Base-by-base conservation (phyloP, 1,284 basidiomycete species). In the Hymenochaete sp. region DNA sequence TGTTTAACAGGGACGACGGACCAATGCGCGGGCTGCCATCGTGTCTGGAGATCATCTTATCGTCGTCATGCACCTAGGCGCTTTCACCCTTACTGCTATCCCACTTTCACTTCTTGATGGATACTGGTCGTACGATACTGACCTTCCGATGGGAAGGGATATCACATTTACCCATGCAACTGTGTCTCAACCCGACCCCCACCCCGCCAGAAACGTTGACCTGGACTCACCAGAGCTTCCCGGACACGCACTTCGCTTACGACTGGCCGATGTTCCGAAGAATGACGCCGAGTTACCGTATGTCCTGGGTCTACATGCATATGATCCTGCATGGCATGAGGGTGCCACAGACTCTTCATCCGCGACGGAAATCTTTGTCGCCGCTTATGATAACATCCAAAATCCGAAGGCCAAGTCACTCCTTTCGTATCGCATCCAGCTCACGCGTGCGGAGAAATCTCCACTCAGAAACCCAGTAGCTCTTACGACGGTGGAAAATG, bases 341-440 rank as follows among this genome's bases (percentile, higher is more conserved):
- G 33, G 16, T 18, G 13, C 25, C 13, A 19, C 19, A 10, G 27
- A 41, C 11, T 14, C 10, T n/a, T 18, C 4, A 8, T 7, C 21
- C 21, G 33, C 35, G 14, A 38, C 35, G 24, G 43, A 44, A 24
- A 37, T 44, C 2, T 44, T 35, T 21, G 35, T 44, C 16, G 43
- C 25, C 11, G 43, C 43, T 14, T 44, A 37, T 14, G 43, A 44
- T 10, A 16, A 19, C 14, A 19, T 19, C 5, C 32, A 19, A n/a
- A 37, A 37, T 13, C 43, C 28, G 14, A 18, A 24, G 14, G 14
- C 32, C 16, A 35, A 24, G 29, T 27, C n/a, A 8, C 33, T 44
- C 4, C 24, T 44, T 13, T 44, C 43, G 14, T 44, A 44, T 26
- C 43, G 43, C 13, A 19, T 38, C n/a, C 43, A 43, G 32, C 29